Evolutionary conservation across 2,329 filamentous ascomycete genomes (phyloP).

Genomic region (Septoria petroselini): DNA sequence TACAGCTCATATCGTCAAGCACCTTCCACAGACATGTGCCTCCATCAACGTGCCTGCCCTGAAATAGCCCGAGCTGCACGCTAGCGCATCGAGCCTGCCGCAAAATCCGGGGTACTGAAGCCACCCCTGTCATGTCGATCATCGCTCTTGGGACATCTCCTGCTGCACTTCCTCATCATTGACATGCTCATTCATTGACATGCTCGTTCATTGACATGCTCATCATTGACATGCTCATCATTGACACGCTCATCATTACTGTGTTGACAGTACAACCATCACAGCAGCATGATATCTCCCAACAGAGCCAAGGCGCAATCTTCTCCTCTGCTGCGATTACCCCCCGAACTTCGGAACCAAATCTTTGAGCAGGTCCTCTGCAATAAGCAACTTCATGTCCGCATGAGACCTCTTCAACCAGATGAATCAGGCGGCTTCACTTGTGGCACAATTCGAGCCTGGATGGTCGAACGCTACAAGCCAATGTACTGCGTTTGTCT

Average conservation of each 20-base stretch:
- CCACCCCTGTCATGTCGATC: conserved; percentile 6
- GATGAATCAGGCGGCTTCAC: conserved; percentile 15
- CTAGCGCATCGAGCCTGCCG: too few species aligned
- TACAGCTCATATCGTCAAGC: background rate
- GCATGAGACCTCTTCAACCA: conserved; percentile 13
- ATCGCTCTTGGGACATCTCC: background rate
- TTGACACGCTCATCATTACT: background rate
- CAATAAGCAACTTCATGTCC: conserved; percentile 17
- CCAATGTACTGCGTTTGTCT: conserved; percentile 19
- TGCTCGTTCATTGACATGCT: background rate
- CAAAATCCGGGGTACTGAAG: background rate
- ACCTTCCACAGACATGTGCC: conserved; percentile 2
- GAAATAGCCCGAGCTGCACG: background rate
- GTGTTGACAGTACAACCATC: background rate
- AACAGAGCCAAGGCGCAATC: too few species aligned
- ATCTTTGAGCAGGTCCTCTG: conserved; percentile 22
- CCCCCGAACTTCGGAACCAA: conserved; percentile 19
- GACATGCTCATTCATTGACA: background rate
- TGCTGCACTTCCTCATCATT: background rate
- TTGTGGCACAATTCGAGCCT: background rate
- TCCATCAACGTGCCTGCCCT: conserved; percentile 3
- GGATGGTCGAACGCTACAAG: conserved; percentile 8
- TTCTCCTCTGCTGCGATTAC: conserved; percentile 19
- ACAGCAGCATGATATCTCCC: background rate
- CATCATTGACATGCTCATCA: background rate